A percentile compares a stretch with the other conserved stretches of the same genome.
These are phyloP conservation scores for Xylaria castorea DNA, from an alignment of 495 filamentous ascomycete genomes.

Conservation along the genomic window DNA sequence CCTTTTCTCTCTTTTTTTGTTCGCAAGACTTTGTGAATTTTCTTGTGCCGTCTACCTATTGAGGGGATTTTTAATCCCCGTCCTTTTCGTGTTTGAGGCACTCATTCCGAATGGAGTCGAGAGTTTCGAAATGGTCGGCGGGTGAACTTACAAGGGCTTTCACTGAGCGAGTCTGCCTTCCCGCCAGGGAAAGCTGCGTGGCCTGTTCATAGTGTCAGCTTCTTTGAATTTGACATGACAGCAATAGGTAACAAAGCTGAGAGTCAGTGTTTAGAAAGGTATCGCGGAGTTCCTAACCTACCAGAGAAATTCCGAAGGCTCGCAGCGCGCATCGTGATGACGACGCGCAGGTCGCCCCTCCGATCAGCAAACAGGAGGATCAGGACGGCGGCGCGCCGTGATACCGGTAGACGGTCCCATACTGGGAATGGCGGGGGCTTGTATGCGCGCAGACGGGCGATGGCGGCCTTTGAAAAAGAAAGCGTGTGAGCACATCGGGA, in stretches of 20 bases:
- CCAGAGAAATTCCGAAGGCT: slow-evolving; percentile 68
- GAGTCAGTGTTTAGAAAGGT: neutral
- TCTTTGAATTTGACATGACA: slow-evolving; percentile 22
- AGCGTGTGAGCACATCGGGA: slow-evolving; percentile 35
- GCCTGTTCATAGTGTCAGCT: slow-evolving; percentile 56
- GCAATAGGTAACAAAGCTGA: no score
- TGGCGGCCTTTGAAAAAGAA: slow-evolving; percentile 65
- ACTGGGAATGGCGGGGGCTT: slow-evolving; percentile 61
- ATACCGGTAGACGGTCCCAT: slow-evolving; percentile 68
- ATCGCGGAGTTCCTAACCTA: slow-evolving; percentile 26
- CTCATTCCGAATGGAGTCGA: neutral
- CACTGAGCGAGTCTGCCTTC: slow-evolving; percentile 57
- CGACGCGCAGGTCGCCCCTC: slow-evolving; percentile 76
- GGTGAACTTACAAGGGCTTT: slow-evolving; percentile 53
- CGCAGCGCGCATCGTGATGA: slow-evolving; percentile 84
- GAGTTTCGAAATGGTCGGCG: neutral
- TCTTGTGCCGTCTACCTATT: neutral
- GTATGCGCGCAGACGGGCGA: slow-evolving; percentile 77
- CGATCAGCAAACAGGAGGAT: slow-evolving; percentile 84
- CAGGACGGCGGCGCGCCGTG: slow-evolving; percentile 80
- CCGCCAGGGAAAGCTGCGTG: slow-evolving; percentile 90
- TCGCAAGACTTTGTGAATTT: neutral
- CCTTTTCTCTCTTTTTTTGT: neutral
- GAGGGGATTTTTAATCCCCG: neutral
- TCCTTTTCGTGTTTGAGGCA: neutral